These are phyloP conservation scores for Penicillium sumatraense DNA, from an alignment of 2,329 filamentous ascomycete genomes.

Conservation along the genomic window DNA sequence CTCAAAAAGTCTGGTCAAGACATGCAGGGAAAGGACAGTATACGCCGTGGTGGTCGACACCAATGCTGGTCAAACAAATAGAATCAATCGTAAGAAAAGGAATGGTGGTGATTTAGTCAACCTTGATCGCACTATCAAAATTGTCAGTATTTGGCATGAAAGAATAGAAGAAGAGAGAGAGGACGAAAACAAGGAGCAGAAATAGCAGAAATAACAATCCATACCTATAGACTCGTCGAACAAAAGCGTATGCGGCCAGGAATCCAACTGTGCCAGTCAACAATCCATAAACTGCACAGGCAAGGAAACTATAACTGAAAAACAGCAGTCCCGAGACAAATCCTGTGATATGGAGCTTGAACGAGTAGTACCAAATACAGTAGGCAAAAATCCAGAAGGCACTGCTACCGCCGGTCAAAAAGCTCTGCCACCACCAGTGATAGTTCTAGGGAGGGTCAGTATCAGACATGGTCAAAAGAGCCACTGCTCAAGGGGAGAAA, in stretches of 20 bases:
- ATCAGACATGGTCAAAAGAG: background rate
- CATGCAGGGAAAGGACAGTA: slow-evolving; percentile 19
- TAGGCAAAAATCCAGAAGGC: slow-evolving; percentile 82
- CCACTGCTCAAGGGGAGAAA: background rate
- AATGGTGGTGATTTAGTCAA: slow-evolving; percentile 29
- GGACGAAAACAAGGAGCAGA: background rate
- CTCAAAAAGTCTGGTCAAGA: slow-evolving; percentile 3
- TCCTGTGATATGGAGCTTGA: slow-evolving; percentile 78
- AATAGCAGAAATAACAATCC: slow-evolving; percentile 32
- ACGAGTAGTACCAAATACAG: slow-evolving; percentile 81
- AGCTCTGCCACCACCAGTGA: slow-evolving; percentile 92
- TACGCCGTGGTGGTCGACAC: slow-evolving; percentile 28
- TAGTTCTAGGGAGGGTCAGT: slow-evolving; percentile 62
- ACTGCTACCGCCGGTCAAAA: slow-evolving; percentile 76
- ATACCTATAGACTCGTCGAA: slow-evolving; percentile 80
- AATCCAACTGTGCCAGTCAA: slow-evolving; percentile 85
- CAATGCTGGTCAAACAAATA: slow-evolving; percentile 26
- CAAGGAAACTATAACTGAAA: slow-evolving; percentile 82
- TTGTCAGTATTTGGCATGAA: slow-evolving; percentile 6
- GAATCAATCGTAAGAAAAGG: slow-evolving; percentile 15
- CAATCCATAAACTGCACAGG: slow-evolving; percentile 79
- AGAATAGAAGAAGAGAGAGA: background rate
- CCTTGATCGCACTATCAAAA: slow-evolving; percentile 37
- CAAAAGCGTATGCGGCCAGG: slow-evolving; percentile 80
- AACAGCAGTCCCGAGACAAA: slow-evolving; percentile 80